These are phyloP conservation scores for Sporobolomyces pararoseus DNA, from an alignment of 768 basidiomycete species.

Conservation along the genomic window DNA sequence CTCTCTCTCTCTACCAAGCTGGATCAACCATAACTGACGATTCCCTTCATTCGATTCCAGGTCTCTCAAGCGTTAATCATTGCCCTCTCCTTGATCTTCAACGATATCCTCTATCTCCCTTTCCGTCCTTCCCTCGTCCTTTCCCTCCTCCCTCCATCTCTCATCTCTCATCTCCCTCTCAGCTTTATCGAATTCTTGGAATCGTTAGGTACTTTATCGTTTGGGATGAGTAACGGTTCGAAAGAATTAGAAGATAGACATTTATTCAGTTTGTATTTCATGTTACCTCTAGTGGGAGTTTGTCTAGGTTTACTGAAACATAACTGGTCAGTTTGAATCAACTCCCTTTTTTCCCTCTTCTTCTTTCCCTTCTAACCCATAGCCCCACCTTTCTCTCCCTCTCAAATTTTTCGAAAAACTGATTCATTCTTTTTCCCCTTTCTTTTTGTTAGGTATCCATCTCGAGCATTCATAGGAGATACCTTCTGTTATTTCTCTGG, in stretches of 20 bases:
- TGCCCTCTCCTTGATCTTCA: slow-evolving; percentile 79
- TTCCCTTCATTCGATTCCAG: slow-evolving; percentile 16
- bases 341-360: not conserved
- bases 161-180: slow-evolving; percentile 52
- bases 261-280: slow-evolving; percentile 93
- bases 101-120: slow-evolving; percentile 91
- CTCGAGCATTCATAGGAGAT: slow-evolving; percentile 89
- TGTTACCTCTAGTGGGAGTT: slow-evolving; percentile 88
- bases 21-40: not conserved
- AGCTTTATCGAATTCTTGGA: slow-evolving; percentile 55
- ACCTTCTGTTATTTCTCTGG: slow-evolving; percentile 96
- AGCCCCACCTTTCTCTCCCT: not conserved
- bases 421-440: too few relatives aligned
- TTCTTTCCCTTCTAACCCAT: not conserved
- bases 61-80: slow-evolving; percentile 90
- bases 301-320: slow-evolving; percentile 87
- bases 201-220: slow-evolving; percentile 58
- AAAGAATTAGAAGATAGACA: slow-evolving; percentile 84
- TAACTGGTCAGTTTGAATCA: slow-evolving; percentile 68
- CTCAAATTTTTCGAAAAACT: too few relatives aligned
- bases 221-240: slow-evolving; percentile 78
- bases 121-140: slow-evolving; percentile 46
- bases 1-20: not conserved
- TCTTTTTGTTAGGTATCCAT: slow-evolving; percentile 72
- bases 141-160: not conserved